Percentiles rank a stretch among this genome's conserved stretches.
These are phyloP conservation scores for Periconia sp. DNA, from an alignment of 2,329 filamentous ascomycete genomes.

Conservation along the genomic window DNA sequence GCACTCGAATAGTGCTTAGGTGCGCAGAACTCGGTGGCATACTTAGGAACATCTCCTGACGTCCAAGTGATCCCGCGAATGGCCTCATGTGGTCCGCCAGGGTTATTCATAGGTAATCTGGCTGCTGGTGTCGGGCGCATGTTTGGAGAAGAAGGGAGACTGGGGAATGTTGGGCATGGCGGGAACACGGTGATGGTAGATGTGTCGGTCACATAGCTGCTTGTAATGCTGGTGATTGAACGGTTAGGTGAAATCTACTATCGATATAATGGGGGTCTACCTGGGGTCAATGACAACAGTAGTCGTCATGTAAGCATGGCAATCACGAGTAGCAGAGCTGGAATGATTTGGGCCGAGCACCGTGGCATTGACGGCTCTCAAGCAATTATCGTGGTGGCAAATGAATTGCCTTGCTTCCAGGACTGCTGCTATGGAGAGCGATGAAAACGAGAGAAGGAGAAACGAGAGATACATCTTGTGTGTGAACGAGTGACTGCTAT, in stretches of 20 bases:
- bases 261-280: slow-evolving; percentile 16
- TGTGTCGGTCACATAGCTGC: slow-evolving; percentile 3
- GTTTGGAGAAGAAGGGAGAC: neutral
- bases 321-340: slow-evolving; percentile 22
- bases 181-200: slow-evolving; percentile 1
- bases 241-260: slow-evolving; percentile 4
- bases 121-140: neutral
- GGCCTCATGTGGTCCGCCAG: slow-evolving; percentile 14
- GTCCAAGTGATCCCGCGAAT: slow-evolving; percentile 17
- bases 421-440: slow-evolving; percentile 18
- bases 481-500: slow-evolving; percentile 8
- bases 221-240: slow-evolving; percentile 9
- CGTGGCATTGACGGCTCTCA: slow-evolving; percentile 30
- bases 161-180: slow-evolving; percentile 5
- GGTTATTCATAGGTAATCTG: neutral
- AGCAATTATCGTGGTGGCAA: slow-evolving; percentile 32
- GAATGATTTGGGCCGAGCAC: slow-evolving; percentile 17
- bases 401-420: slow-evolving; percentile 22
- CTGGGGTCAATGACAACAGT: slow-evolving; percentile 29
- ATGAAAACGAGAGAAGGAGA: slow-evolving; percentile 13
- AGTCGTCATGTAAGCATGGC: slow-evolving; percentile 31
- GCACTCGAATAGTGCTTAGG: slow-evolving; percentile 28
- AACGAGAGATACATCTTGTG: slow-evolving; percentile 33
- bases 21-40: slow-evolving; percentile 25
- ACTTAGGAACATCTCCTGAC: slow-evolving; percentile 27